Percentiles rank a stretch among this genome's conserved stretches.
phyloP scores from a whole-genome alignment of 306 rosid genomes.

The Prunus mume region DNA sequence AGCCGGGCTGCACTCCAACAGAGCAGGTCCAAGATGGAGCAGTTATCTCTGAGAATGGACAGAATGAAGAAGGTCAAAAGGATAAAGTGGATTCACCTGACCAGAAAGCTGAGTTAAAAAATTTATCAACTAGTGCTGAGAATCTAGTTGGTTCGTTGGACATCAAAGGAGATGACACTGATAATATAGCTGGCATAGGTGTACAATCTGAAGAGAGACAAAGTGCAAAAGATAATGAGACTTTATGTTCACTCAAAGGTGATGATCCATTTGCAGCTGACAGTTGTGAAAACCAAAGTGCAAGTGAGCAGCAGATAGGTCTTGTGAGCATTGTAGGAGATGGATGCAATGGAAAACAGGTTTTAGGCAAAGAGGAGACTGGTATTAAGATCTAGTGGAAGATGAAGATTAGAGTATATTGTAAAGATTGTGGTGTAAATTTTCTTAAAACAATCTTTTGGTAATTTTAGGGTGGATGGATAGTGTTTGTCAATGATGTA shows the following conservation, averaged over 20 bases:
- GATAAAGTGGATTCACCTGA: constrained; percentile 27
- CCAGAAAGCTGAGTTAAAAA: constrained; percentile 17
- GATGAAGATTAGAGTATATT: neutral
- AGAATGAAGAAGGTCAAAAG: constrained; percentile 14
- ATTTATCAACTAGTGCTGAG: constrained; percentile 11
- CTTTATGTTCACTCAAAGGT: constrained; percentile 4
- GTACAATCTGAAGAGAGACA: constrained; percentile 19
- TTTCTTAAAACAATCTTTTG: neutral
- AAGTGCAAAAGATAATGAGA: constrained; percentile 17
- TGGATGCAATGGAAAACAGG: constrained; percentile 19
- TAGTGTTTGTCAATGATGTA: neutral
- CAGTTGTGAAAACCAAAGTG: constrained; percentile 29
- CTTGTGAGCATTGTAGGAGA: constrained; percentile 13
- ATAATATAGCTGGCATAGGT: constrained; percentile 9
- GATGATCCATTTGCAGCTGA: constrained; percentile 7
- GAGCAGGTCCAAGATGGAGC: constrained; percentile 24
- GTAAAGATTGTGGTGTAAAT: constrained; percentile 19
- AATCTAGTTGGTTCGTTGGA: constrained; percentile 18
- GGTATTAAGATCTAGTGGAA: constrained; percentile 1
- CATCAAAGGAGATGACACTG: constrained; percentile 11
- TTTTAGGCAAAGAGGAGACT: constrained; percentile 10
- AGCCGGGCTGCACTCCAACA: constrained; percentile 12
- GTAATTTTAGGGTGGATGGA: neutral
- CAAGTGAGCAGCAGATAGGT: constrained; percentile 27
- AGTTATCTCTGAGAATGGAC: constrained; percentile 1